Conservation (phyloP, 2,329 filamentous ascomycete genomes). For the Neonectria magnoliae region DNA sequence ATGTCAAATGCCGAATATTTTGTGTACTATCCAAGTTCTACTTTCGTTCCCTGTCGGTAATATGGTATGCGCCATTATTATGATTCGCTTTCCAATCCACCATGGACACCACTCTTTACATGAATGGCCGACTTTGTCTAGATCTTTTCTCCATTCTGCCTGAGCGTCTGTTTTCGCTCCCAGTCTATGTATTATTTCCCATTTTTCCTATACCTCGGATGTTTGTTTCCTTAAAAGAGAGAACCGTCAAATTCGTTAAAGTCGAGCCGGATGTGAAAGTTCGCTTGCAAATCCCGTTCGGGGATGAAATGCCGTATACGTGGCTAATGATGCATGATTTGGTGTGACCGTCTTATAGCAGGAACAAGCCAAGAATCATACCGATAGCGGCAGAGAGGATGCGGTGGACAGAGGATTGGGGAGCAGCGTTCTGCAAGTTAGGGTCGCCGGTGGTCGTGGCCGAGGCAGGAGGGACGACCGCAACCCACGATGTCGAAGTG, state of each 20-base stretch:
- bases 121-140: constrained; percentile 32
- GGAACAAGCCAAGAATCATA: constrained; percentile 42
- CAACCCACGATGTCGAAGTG: constrained; percentile 62
- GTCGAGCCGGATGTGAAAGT: constrained; percentile 25
- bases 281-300: constrained; percentile 1
- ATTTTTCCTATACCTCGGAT: constrained; percentile 9
- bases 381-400: constrained; percentile 42
- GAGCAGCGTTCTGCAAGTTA: constrained; percentile 52
- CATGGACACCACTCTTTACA: constrained; percentile 18
- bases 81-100: constrained; percentile 23
- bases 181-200: constrained; percentile 33
- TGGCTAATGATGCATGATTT: not conserved
- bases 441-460: constrained; percentile 44
- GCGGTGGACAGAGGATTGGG: constrained; percentile 34
- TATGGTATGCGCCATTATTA: constrained; percentile 35
- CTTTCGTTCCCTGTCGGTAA: constrained; percentile 22
- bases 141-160: constrained; percentile 28
- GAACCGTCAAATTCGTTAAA: constrained; percentile 42
- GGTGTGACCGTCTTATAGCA: constrained; percentile 36
- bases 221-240: constrained; percentile 23
- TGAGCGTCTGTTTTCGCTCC: constrained; percentile 33
- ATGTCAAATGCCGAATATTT: constrained; percentile 24
- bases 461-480: constrained; percentile 51
- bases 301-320: not conserved
- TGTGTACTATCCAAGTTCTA: constrained; percentile 36